Base-by-base conservation (phyloP, 345 rosid species). In the Acer negundo region DNA sequence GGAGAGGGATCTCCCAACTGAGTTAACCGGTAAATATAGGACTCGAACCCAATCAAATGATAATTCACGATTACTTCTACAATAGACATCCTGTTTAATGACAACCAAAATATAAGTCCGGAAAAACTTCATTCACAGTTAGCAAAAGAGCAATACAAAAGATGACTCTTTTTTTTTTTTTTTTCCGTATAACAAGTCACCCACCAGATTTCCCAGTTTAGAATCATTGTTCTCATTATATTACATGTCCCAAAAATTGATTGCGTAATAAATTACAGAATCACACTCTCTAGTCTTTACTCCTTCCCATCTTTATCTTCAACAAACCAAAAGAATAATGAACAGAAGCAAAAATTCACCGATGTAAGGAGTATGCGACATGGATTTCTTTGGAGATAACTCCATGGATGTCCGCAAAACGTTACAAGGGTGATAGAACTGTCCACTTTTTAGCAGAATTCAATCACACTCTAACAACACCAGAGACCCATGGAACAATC, bases 401-500 rank as follows among this genome's bases (percentile, higher is more conserved):
- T 61, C 65, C 15, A 74, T 19, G 69, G 31, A 28, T 26, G 40
- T 17, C 69, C 2, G 17, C 20, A 46, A 63, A 51, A 62, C 61
- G 62, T 40, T 46, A 62, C 55, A 31, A 53, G 64, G 10, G 38
- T 24, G 40, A 59, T 22, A 19, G 35, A 10, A 46, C 23, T 38
- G 61, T 40, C 67, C 22, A 5, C 73, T 28, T 62, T 44, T 28
- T 56, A 44, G 59, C 66, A 35, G 69, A 58, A 17, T 80, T 40
- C 69, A 75, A 75, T 91, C 89, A 93, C 73, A 58, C 80, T 13
- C 84, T 84, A 78, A 86, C 62, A 75, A 93, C 92, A 74, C 98
- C 99, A 59, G 97, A 86, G 62, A 87, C 98, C 99, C 99, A 97
- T 55, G 98, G 97, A 84, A 97, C 98, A 1, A 86, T 74, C 70